Percentiles rank a stretch among this genome's conserved stretches.
Evolutionary conservation across 768 basidiomycete genomes (phyloP).

Genomic region (Phlebiopsis flavidoalba): DNA sequence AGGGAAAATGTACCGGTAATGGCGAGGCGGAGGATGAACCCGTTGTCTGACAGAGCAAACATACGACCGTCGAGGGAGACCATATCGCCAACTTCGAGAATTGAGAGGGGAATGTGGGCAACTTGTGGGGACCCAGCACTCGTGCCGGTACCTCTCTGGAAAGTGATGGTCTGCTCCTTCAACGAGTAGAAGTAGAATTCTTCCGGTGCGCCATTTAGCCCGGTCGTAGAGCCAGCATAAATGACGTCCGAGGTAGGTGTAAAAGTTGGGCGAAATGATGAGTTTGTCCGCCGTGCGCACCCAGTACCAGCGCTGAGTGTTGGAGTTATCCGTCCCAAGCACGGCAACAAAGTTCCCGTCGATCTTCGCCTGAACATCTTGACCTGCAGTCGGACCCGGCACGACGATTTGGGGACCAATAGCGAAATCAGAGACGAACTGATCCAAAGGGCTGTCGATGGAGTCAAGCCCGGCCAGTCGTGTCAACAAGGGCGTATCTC

Average conservation of each 20-base stretch:
- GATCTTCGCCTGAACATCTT: background rate
- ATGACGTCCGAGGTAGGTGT: background rate
- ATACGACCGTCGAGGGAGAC: background rate
- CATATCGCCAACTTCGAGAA: background rate
- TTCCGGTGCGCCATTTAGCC: background rate
- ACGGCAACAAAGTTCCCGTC: background rate
- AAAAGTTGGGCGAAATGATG: background rate
- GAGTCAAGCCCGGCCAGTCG: background rate
- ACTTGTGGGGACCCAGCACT: background rate
- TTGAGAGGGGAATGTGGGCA: background rate
- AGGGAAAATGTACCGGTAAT: background rate
- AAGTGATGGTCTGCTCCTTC: background rate
- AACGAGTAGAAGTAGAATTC: background rate
- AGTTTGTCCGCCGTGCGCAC: background rate
- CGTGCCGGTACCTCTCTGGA: background rate
- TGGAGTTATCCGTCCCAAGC: background rate
- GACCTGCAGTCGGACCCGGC: background rate
- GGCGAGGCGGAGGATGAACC: background rate
- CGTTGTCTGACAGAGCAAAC: background rate
- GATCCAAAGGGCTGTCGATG: background rate
- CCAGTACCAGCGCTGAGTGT: background rate
- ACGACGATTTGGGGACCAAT: background rate
- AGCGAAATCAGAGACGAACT: background rate
- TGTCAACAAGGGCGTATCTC: background rate
- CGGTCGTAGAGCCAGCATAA: background rate